Base-by-base conservation (phyloP, 495 filamentous ascomycete genomes). In the Usnea hakonensis region DNA sequence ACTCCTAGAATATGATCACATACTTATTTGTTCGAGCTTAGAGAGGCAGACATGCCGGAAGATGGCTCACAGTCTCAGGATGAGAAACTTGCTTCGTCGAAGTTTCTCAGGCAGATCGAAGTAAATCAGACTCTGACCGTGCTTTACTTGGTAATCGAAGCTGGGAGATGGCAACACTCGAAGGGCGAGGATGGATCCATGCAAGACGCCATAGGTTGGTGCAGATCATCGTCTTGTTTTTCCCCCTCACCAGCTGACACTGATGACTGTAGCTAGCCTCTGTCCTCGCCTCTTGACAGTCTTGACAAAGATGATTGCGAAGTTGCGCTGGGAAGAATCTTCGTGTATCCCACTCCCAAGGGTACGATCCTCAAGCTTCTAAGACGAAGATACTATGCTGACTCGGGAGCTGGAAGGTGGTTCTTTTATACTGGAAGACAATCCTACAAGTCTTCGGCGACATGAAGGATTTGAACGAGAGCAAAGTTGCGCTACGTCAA, bases 401-500 rank as follows among this genome's bases (percentile, higher is more conserved):
- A 55, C 63, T 62, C 55, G 60, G 65, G 48, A 44, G 59, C 60
- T 19, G 62, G 48, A 57, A 84, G 74, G 78, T 93, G 28, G 81
- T 96, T 46, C 78, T 95, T 6, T 74, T 96, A 21, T 84, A 91
- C 30, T 97, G 95, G 95, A 98, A 98, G 72, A 85, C 87, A 0
- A 79, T 95, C 13, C 78, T 98, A 23, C 81, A 97, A 11, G 77
- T 89, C 0, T 91, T 98, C 67, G 94, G 94, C 37, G 89, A 88
- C 43, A 85, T 77, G 53, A 67, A 80, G 32, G 84, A 89, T 41
- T 78, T 96, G n/a, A 81, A 86, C 28, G 79, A 82, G 54, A 83
- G 87, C 53, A 97, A 97, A 72, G 76, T 78, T 59, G 84, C 65
- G 17, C 62, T 83, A 26, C 75, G 78, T 55, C 74, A 78, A 23